These are phyloP conservation scores for Phytophthora tentaculata DNA, from an alignment of 352 stramenopile genomes.

Conservation along the genomic window DNA sequence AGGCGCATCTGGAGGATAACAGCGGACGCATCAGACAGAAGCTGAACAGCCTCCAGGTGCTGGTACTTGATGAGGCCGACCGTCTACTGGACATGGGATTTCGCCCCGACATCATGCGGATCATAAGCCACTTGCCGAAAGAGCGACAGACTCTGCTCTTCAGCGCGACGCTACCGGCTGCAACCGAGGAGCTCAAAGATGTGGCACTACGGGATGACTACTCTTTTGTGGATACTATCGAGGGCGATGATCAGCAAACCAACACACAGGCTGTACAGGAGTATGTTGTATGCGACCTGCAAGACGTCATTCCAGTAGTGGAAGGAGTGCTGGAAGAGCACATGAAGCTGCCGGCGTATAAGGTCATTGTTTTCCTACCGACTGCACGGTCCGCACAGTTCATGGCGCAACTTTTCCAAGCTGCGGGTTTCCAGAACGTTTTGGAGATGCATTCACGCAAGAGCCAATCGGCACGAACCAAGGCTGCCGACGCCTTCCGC, in stretches of 20 bases:
- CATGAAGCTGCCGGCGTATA: constrained; percentile 83
- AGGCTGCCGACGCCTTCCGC: constrained; percentile 90
- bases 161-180: constrained; percentile 92
- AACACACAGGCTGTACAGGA: constrained; percentile 91
- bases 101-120: constrained; percentile 89
- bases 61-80: constrained; percentile 97
- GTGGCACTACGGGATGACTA: constrained; percentile 88
- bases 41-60: constrained; percentile 53
- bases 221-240: constrained; percentile 93
- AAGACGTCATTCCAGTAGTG: constrained; percentile 76
- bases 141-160: constrained; percentile 95
- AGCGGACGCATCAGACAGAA: constrained; percentile 86
- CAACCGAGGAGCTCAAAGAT: constrained; percentile 86
- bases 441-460: constrained; percentile 98
- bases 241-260: constrained; percentile 89
- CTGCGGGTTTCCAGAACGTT: constrained; percentile 70
- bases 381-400: constrained; percentile 90
- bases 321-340: constrained; percentile 83
- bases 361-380: constrained; percentile 96
- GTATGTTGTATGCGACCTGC: constrained; percentile 70
- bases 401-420: constrained; percentile 90
- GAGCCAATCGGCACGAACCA: constrained; percentile 90
- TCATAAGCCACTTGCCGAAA: constrained; percentile 69
- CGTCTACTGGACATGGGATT: constrained; percentile 97
- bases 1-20: constrained; percentile 95